These are phyloP conservation scores for Lecanicillium sp. DNA, from an alignment of 2,329 filamentous ascomycete species.

Conservation along the genomic window DNA sequence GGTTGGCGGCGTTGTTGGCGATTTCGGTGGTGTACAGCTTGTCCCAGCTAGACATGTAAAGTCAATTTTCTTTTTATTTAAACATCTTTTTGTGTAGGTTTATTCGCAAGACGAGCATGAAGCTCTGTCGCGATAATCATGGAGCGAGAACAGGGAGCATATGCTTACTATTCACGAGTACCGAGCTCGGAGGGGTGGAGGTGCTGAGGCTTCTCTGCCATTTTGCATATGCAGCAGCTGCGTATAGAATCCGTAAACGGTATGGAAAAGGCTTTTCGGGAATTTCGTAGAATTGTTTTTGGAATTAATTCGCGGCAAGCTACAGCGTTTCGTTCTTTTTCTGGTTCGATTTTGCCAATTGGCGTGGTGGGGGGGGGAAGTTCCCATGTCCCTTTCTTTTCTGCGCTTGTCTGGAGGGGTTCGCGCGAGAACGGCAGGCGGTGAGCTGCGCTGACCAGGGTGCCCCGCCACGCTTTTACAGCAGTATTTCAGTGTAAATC, in stretches of 20 bases:
- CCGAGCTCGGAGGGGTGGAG: conserved; percentile 75
- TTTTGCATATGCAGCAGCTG: not conserved
- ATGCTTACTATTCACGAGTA: conserved; percentile 78
- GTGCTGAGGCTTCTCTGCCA: conserved; percentile 43
- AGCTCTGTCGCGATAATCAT: conserved; percentile 3
- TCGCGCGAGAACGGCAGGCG: conserved; percentile 1
- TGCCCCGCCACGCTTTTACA: too few species aligned
- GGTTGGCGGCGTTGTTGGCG: conserved; percentile 63
- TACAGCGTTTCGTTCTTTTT: too few species aligned
- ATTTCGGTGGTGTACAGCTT: conserved; percentile 66
- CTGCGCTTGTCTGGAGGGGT: not conserved
- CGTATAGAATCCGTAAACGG: not conserved
- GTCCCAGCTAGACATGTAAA: conserved; percentile 59
- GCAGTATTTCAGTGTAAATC: too few species aligned
- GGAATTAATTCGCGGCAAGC: not conserved
- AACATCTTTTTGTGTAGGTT: conserved; percentile 11
- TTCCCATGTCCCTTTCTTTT: too few species aligned
- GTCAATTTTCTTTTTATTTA: not conserved
- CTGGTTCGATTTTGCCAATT: conserved; percentile 2
- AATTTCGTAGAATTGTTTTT: not conserved
- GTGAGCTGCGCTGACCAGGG: too few species aligned
- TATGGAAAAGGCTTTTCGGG: not conserved
- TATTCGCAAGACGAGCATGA: not conserved
- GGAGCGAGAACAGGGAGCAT: conserved; percentile 8
- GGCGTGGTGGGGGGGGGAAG: not conserved